Evolutionary conservation across 169 alveolate species (phyloP).

Genomic region (Theileria orientalis): DNA sequence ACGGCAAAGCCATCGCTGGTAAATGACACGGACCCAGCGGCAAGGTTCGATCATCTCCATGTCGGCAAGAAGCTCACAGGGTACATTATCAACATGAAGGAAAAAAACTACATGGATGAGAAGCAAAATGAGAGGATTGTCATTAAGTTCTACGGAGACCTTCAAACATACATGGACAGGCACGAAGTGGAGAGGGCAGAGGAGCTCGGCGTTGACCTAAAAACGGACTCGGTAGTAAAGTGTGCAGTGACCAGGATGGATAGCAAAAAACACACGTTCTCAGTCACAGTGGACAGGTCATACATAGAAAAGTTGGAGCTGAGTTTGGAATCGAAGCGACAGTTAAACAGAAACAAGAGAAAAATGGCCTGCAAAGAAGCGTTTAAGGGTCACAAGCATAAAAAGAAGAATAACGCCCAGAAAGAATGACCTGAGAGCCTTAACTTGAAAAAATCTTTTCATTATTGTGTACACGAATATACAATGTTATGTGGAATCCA

Average conservation of each 20-base stretch:
- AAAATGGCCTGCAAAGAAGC: constrained; percentile 54
- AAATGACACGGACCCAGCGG: constrained; percentile 42
- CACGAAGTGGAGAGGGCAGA: constrained; percentile 40
- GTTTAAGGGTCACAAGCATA: constrained; percentile 38
- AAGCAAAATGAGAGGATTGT: constrained; percentile 8
- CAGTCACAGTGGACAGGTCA: constrained; percentile 35
- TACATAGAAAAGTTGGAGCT: constrained; percentile 22
- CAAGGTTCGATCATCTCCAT: constrained; percentile 10
- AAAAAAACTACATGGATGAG: neutral
- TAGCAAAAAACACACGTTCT: constrained; percentile 25
- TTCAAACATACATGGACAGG: constrained; percentile 29
- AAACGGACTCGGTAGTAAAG: constrained; percentile 41
- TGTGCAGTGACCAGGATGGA: constrained; percentile 46
- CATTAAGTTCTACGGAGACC: constrained; percentile 41
- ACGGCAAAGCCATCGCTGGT: constrained; percentile 50
- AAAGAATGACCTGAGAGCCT: too few relatives aligned
- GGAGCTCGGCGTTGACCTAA: constrained; percentile 14
- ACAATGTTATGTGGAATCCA: too few relatives aligned
- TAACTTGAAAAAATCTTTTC: too few relatives aligned
- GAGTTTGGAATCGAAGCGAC: neutral
- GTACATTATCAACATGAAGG: constrained; percentile 20
- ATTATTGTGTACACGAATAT: too few relatives aligned
- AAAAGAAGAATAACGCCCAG: constrained; percentile 13
- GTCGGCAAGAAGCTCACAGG: constrained; percentile 54
- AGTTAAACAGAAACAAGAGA: constrained; percentile 29